These are phyloP conservation scores for Pichia gijzeniarum DNA, from an alignment of 805 yeast species.

Conservation along the genomic window DNA sequence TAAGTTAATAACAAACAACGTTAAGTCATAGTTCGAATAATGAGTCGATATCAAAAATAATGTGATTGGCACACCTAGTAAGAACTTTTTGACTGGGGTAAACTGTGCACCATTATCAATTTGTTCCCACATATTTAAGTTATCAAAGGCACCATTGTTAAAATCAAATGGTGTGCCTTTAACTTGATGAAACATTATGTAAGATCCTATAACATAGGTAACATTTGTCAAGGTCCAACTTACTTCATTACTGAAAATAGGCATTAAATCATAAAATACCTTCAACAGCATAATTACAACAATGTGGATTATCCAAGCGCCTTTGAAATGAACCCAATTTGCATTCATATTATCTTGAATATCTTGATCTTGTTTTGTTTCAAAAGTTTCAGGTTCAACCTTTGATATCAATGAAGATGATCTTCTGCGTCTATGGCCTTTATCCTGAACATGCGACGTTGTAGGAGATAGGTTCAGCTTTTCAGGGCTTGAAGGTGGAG, in stretches of 20 bases:
- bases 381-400: constrained; percentile 87
- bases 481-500: constrained; percentile 28
- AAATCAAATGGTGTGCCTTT: constrained; percentile 98
- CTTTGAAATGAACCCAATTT: constrained; percentile 92
- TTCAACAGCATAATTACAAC: constrained; percentile 73
- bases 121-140: constrained; percentile 98
- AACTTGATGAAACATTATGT: constrained; percentile 92
- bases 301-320: constrained; percentile 93
- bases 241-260: constrained; percentile 75
- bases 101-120: constrained; percentile 85
- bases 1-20: constrained; percentile 71
- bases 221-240: constrained; percentile 92
- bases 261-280: constrained; percentile 69
- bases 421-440: constrained; percentile 49
- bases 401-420: constrained; percentile 89
- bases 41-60: constrained; percentile 84
- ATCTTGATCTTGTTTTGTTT: constrained; percentile 87
- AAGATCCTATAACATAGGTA: constrained; percentile 85
- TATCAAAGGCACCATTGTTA: constrained; percentile 93
- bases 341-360: constrained; percentile 88
- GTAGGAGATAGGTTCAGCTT: constrained; percentile 31
- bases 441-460: constrained; percentile 23
- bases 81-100: constrained; percentile 91
- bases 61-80: constrained; percentile 87
- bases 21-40: constrained; percentile 78